Evolutionary conservation across 371 early-diverging fungal species (phyloP), one percentile per base, ranked within the genome.

Genomic region (Mortierella sp.): DNA sequence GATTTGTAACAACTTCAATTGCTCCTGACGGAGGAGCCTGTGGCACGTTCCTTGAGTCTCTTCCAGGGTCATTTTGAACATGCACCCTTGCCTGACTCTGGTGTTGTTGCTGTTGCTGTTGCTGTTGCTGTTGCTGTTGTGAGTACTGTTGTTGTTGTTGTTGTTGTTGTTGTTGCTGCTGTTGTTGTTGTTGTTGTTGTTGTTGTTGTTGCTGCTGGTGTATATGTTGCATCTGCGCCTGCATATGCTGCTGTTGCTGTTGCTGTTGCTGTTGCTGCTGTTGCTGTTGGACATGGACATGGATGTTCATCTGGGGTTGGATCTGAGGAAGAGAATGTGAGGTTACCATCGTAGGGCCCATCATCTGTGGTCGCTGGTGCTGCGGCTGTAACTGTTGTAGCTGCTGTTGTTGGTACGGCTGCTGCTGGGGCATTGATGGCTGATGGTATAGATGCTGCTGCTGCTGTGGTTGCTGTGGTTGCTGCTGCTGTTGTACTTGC

Each of bases 401-500:
- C 21, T 50, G 62, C n/a, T 59, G 59, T 45, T 59, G 59, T 59
- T 37, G 37, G 37, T 37, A 37, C 37, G 37, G 37, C 37, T 37
- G 37, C 37, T 37, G 37, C 37, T 37, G 37, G 9, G 37, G 37
- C 37, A 37, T 37, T 37, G 37, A 37, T 37, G 37, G 37, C 14
- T 64, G 56, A 7, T 55, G 55, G 23, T 64, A 53, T 11, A 48
- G 28, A 26, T 60, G 59, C 19, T 66, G 52, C 53, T 66, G 67
- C 53, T 60, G 71, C 43, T 64, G 71, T 26, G 63, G 70, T 45
- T 57, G 70, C 30, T 56, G 64, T 28, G 50, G 64, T 45, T 53
- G 72, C 28, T 66, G 72, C 4, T 70, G 65, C 19, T 63, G 72
- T 18, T 48, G 66, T n/a, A 63, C 65, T 28, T 66, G 70, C 37